Evolutionary conservation across 176 grass and related monocot genomes (phyloP).

Genomic region (Alloteropsis semialata): DNA sequence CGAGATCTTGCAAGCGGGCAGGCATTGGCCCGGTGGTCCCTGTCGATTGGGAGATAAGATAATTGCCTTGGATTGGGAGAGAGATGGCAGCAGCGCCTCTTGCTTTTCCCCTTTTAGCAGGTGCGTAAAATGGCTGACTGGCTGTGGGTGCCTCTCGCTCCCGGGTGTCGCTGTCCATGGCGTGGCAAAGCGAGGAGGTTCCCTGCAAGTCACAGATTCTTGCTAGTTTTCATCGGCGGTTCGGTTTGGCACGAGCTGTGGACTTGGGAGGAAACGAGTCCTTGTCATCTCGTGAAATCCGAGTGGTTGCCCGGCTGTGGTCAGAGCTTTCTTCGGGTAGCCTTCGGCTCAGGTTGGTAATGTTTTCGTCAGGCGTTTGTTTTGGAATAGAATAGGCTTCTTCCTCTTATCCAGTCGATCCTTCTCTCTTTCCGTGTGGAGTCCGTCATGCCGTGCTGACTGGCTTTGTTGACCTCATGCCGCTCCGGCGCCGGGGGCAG

Average conservation of each 20-base stretch:
- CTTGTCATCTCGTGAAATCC: background rate
- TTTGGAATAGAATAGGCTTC: background rate
- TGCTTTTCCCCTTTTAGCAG: background rate
- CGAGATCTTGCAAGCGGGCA: background rate
- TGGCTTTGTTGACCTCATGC: background rate
- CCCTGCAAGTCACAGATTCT: slow-evolving; percentile 17
- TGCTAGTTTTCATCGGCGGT: background rate
- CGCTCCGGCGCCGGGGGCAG: background rate
- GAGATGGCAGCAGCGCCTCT: background rate
- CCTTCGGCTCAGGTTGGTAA: background rate
- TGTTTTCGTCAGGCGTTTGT: background rate
- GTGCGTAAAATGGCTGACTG: background rate
- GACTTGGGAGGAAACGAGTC: background rate
- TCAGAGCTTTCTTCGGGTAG: background rate
- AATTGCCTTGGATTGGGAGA: background rate
- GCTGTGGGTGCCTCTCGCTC: background rate
- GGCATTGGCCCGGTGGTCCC: background rate
- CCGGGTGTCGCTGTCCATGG: background rate
- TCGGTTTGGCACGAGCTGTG: background rate
- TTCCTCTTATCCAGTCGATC: background rate
- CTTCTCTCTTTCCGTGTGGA: background rate
- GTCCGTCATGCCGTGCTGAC: background rate
- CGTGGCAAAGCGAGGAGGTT: background rate
- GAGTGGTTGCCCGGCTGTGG: background rate
- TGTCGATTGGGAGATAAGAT: slow-evolving; percentile 11